Base-by-base conservation (phyloP, 2,329 filamentous ascomycete genomes). In the Aureobasidium uvarum region DNA sequence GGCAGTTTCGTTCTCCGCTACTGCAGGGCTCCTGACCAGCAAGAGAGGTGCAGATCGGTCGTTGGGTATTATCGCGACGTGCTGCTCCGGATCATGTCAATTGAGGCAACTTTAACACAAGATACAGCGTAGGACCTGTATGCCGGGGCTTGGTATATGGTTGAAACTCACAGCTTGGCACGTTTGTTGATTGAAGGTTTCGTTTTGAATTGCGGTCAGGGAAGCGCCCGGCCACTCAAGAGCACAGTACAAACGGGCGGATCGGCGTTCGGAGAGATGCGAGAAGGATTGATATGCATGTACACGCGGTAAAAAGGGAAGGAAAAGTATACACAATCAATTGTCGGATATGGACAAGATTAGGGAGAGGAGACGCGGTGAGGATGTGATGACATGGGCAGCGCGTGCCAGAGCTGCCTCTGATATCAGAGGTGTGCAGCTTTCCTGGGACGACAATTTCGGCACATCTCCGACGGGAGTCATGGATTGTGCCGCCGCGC, bases 11-110 rank as follows among this genome's bases (percentile, higher is more conserved):
- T n/a, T 20, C 33, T 62, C 58, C 58, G 31, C 45, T 62, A 62
- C 58, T 62, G 60, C 60, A 63, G 23, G 33, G 58, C 58, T 63
- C 48, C 60, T 63, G 60, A 45, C 60, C 60, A 63, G 60, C 60
- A 63, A 48, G 43, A 38, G 33, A 43, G 41, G 39, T 54, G 60
- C 60, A 63, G 48, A 54, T 63, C 60, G 11, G 46, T 63, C 60
- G 60, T 63, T 54, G 38, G 60, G 33, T 36, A 36, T 36, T 36
- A 63, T 54, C n/a, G 48, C 36, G 36, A 54, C 60, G 60, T 54
- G 48, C 60, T 63, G 20, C 38, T 36, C 36, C n/a, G 13, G 46
- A 10, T 52, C 48, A 45, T 43, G 60, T 63, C 60, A 63, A 54
- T 46, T 28, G 11, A 16, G 28, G 11, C 13, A 51, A 28, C n/a